Percentiles rank a stretch among this genome's conserved stretches.
Evolutionary conservation across 345 rosid genomes (phyloP).

Genomic region (Brassica cretica): DNA sequence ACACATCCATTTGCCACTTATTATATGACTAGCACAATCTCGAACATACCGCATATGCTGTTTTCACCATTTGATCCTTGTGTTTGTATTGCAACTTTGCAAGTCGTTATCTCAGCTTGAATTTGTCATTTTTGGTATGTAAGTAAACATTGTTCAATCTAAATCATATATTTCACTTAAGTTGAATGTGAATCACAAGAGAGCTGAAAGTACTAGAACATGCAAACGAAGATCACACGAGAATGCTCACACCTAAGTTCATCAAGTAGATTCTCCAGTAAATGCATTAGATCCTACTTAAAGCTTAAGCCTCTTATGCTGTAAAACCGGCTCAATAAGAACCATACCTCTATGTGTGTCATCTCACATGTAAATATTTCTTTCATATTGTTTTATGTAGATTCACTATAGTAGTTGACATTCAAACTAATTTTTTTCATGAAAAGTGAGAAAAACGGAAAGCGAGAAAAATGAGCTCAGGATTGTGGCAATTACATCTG

Average conservation of each 20-base stretch:
- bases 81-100: background rate
- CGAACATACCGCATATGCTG: background rate
- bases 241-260: background rate
- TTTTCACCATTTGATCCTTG: background rate
- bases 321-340: background rate
- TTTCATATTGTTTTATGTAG: background rate
- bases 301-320: background rate
- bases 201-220: background rate
- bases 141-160: background rate
- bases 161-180: background rate
- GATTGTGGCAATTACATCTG: background rate
- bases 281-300: background rate
- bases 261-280: background rate
- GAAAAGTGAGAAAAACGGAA: too few relatives aligned
- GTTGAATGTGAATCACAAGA: background rate
- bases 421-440: too few relatives aligned
- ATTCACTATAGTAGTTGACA: background rate
- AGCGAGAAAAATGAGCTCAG: background rate
- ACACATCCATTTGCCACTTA: too few relatives aligned
- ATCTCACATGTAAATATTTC: background rate
- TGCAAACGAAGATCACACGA: background rate
- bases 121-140: background rate
- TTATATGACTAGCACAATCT: too few relatives aligned
- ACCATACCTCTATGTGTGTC: background rate
- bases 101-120: background rate